Base-by-base conservation (phyloP, 2,329 filamentous ascomycete species). In the Hypoxylon sp. region DNA sequence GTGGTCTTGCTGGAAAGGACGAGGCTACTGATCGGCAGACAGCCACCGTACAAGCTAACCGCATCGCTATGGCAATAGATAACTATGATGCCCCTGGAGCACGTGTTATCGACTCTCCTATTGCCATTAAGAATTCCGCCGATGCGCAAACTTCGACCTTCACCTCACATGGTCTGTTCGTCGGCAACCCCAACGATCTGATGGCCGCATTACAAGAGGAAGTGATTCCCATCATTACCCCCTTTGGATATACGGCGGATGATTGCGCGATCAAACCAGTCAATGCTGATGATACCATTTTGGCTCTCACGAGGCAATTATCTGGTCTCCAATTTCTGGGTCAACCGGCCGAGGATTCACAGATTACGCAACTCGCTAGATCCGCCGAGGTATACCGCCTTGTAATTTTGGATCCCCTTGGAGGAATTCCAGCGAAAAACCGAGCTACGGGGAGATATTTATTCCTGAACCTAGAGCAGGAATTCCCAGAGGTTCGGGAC, bases 401-500 rank as follows among this genome's bases (percentile, higher is more conserved):
- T 43, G 97, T 99, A 65, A 81, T 99, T 26, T 83, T 99, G 6
- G 95, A 99, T 75, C 89, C 92, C 0, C 79, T 93, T 0, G 95
- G 95, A 2, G 94, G 93, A 0, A 93, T 94, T 47, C 95, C 95
- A 0, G 83, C 92, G 62, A 79, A 84, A 72, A 79, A 86, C 75
- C 76, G 85, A 68, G 80, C 85, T 46, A 79, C 90, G 77, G 86
- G 84, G 52, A 85, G 91, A 1, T 91, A 95, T 74, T 87, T 95
- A 6, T 98, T 97, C 74, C 87, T 99, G 74, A 99, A 99, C 71
- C 84, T 99, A 59, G 91, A 96, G 73, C 93, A 98, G 73, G 94
- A 99, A 74, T 97, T 91, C 69, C 81, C 86, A 1, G 80, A 85
- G 24, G 89, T 97, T 50, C 83, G 87, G 64, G 77, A 84, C 15